A percentile compares a stretch with the other conserved stretches of the same genome.
Evolutionary conservation across 1,139 yeast genomes (phyloP).

Genomic region (Candida sanyaensis): DNA sequence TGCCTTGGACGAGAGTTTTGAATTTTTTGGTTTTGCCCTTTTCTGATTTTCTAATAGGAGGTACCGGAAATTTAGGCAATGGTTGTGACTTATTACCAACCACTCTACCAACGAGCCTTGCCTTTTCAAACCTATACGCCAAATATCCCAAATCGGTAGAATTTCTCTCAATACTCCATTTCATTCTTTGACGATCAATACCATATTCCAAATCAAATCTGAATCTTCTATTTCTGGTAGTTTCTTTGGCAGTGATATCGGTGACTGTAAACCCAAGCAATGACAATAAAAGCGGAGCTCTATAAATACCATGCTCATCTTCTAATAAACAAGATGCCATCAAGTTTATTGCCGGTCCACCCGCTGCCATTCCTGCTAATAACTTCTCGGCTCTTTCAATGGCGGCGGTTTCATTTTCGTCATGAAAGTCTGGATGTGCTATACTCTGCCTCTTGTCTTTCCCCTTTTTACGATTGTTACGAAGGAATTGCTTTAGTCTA

Average conservation of each 20-base stretch:
- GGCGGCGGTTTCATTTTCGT: slow-evolving; percentile 29
- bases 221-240: slow-evolving; percentile 55
- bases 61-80: slow-evolving; percentile 33
- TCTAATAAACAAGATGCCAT: slow-evolving; percentile 73
- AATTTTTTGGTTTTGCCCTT: slow-evolving; percentile 8
- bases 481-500: slow-evolving; percentile 25
- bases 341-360: slow-evolving; percentile 78
- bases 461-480: slow-evolving; percentile 29
- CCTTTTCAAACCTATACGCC: slow-evolving; percentile 66
- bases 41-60: slow-evolving; percentile 23
- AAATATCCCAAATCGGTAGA: slow-evolving; percentile 69
- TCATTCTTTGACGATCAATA: slow-evolving; percentile 73
- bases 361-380: slow-evolving; percentile 64
- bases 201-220: slow-evolving; percentile 85
- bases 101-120: slow-evolving; percentile 18
- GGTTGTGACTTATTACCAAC: slow-evolving; percentile 28
- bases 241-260: slow-evolving; percentile 46
- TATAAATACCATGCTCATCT: slow-evolving; percentile 74
- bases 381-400: slow-evolving; percentile 62
- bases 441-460: slow-evolving; percentile 24
- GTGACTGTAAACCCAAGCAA: slow-evolving; percentile 67
- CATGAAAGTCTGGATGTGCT: slow-evolving; percentile 20
- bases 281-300: slow-evolving; percentile 81
- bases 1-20: slow-evolving; percentile 1
- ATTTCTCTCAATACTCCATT: slow-evolving; percentile 79